These are phyloP conservation scores for Camellia granthamiana DNA, from an alignment of 148 eudicot species.

Conservation along the genomic window DNA sequence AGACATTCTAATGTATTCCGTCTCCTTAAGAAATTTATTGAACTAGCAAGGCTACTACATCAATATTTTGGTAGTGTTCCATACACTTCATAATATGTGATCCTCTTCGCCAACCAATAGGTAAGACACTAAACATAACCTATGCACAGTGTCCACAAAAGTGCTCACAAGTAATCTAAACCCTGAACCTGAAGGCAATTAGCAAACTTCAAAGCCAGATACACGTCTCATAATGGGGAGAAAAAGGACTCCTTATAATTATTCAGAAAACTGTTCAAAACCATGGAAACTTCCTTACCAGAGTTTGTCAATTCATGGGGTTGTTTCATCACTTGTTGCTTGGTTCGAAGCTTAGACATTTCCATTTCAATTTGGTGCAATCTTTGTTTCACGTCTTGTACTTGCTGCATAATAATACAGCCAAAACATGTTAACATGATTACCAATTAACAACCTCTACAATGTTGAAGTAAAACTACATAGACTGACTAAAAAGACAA, in stretches of 20 bases:
- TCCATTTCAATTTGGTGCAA: slow-evolving; percentile 39
- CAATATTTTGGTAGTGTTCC: not conserved
- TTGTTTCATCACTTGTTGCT: slow-evolving; percentile 25
- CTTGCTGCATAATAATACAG: slow-evolving; percentile 31
- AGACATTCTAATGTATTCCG: not conserved
- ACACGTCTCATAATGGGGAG: not conserved
- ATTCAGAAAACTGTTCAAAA: not conserved
- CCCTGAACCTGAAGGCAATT: not conserved
- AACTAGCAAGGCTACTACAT: not conserved
- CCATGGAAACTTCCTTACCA: slow-evolving; percentile 26
- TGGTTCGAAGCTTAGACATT: slow-evolving; percentile 33
- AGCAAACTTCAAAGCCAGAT: not conserved
- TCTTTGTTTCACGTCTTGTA: slow-evolving; percentile 32
- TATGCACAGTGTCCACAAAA: not conserved
- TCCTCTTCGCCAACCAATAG: not conserved
- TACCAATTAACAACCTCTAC: not conserved
- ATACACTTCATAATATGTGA: not conserved
- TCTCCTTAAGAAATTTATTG: not conserved
- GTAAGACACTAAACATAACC: not conserved
- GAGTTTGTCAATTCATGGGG: slow-evolving; percentile 14
- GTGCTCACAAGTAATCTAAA: not conserved
- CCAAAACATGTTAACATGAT: not conserved
- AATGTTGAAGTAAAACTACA: not conserved
- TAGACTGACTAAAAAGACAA: not conserved
- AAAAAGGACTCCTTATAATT: not conserved